Conservation (phyloP, 176 grass and related monocot species). For the Paspalum vaginatum region DNA sequence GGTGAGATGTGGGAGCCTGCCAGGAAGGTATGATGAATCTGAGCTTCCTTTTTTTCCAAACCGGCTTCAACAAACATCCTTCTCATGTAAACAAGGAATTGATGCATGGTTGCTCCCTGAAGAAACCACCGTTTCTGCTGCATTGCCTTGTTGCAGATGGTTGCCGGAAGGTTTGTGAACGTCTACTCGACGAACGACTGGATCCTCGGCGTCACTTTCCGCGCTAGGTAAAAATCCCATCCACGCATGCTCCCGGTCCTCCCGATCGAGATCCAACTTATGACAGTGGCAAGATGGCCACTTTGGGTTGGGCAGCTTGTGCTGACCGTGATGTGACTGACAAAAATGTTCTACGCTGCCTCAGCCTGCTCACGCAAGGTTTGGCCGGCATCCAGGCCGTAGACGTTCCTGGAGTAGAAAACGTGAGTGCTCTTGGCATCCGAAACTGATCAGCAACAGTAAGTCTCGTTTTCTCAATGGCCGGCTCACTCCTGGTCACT, state of each 20-base stretch:
- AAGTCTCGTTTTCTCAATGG: background rate
- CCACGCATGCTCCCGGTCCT: background rate
- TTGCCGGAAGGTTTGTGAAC: conserved; percentile 85
- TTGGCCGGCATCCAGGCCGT: conserved; percentile 91
- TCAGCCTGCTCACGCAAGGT: conserved; percentile 87
- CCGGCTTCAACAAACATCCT: background rate
- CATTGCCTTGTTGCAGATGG: conserved; percentile 57
- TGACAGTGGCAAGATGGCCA: background rate
- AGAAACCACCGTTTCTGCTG: background rate
- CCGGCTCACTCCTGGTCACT: background rate
- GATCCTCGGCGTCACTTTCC: conserved; percentile 86
- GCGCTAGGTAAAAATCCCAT: conserved; percentile 61
- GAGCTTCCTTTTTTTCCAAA: background rate
- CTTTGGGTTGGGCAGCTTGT: background rate
- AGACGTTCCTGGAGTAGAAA: conserved; percentile 72
- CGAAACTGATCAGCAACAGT: background rate
- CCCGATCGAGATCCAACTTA: background rate
- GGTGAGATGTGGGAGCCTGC: conserved; percentile 75
- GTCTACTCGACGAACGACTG: conserved; percentile 88
- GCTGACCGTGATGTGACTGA: background rate
- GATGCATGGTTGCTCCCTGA: background rate
- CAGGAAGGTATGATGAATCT: conserved; percentile 71
- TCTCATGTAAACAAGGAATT: background rate
- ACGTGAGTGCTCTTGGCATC: conserved; percentile 50
- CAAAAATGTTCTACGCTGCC: conserved; percentile 21